These are phyloP conservation scores for Eremomyces bilateralis DNA, from an alignment of 495 filamentous ascomycete genomes.

Conservation along the genomic window DNA sequence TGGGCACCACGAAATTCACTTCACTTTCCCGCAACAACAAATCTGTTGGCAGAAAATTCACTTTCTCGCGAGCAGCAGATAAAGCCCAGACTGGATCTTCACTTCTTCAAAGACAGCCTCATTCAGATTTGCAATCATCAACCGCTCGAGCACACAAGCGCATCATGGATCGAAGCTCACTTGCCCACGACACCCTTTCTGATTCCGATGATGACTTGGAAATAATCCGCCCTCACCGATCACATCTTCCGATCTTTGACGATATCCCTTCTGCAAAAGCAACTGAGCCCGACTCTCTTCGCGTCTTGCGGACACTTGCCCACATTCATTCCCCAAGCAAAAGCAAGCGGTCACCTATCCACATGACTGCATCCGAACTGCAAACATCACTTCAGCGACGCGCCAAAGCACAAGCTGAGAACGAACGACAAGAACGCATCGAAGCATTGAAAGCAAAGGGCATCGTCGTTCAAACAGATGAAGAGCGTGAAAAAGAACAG, in stretches of 20 bases:
- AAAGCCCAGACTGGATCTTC: too few relatives aligned
- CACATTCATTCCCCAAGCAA: conserved; percentile 41
- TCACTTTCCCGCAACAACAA: too few relatives aligned
- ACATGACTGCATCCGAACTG: conserved; percentile 48
- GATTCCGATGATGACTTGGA: conserved; percentile 51
- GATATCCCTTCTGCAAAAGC: conserved; percentile 34
- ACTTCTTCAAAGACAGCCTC: too few relatives aligned
- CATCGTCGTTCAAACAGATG: conserved; percentile 60
- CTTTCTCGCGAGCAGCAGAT: too few relatives aligned
- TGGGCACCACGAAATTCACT: too few relatives aligned
- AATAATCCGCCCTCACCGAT: conserved; percentile 23
- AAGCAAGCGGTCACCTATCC: conserved; percentile 15
- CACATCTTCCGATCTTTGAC: conserved; percentile 42
- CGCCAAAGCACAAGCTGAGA: conserved; percentile 57
- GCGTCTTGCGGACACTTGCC: conserved; percentile 48
- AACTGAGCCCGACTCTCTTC: conserved; percentile 41
- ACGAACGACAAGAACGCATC: conserved; percentile 58
- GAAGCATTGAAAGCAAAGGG: conserved; percentile 57
- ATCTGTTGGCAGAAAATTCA: too few relatives aligned
- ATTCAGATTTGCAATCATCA: too few relatives aligned
- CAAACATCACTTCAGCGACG: conserved; percentile 41
- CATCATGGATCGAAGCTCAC: too few relatives aligned
- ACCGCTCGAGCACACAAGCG: too few relatives aligned
- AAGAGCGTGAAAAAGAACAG: conserved; percentile 62
- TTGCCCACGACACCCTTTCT: conserved; percentile 10